Evolutionary conservation across 768 basidiomycete genomes (phyloP).

Genomic region (Crepidotus variabilis): DNA sequence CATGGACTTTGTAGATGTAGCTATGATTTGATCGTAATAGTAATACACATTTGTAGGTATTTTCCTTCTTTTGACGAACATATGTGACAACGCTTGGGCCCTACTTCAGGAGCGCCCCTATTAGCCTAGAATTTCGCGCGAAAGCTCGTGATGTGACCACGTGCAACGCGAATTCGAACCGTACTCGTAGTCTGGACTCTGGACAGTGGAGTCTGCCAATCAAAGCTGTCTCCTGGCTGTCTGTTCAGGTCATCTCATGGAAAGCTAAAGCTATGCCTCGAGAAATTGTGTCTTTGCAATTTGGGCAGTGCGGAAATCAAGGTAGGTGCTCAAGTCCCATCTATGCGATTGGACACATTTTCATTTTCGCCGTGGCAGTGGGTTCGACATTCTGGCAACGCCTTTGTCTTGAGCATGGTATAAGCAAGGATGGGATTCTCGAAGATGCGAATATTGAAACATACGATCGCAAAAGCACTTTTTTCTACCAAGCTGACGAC

Average conservation of each 20-base stretch:
- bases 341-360: constrained; percentile 3
- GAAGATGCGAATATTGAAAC: constrained; percentile 97
- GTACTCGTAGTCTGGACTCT: too few species aligned
- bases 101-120: too few species aligned
- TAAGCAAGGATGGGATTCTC: constrained; percentile 90
- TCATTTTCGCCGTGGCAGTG: constrained; percentile 50
- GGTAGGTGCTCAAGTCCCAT: constrained; percentile 42
- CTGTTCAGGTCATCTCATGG: background rate
- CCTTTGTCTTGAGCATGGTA: constrained; percentile 99
- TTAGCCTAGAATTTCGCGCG: too few species aligned
- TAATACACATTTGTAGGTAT: too few species aligned
- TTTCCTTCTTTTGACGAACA: too few species aligned
- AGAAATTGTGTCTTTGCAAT: constrained; percentile 79
- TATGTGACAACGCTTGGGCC: too few species aligned
- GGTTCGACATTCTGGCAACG: constrained; percentile 98
- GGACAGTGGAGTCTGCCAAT: too few species aligned
- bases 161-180: too few species aligned
- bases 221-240: too few species aligned
- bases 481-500: constrained; percentile 99
- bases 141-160: too few species aligned
- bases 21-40: too few species aligned
- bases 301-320: constrained; percentile 93
- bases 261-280: constrained; percentile 53
- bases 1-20: too few species aligned
- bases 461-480: constrained; percentile 98